phyloP scores from a whole-genome alignment of 2,329 filamentous ascomycete genomes.

The Passalora sequoiae region DNA sequence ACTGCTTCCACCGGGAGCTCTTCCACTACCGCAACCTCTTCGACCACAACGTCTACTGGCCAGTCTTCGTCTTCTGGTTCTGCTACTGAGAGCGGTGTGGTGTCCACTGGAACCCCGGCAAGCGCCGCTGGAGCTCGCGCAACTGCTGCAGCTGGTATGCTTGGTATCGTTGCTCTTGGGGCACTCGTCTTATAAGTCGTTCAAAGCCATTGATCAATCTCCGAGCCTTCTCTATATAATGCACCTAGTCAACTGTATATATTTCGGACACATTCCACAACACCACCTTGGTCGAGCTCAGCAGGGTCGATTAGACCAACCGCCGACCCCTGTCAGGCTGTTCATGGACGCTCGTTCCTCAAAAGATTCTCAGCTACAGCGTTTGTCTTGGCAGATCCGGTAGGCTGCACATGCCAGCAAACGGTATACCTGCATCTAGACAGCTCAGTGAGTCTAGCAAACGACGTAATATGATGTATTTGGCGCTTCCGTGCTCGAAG shows the following conservation, averaged over 20 bases:
- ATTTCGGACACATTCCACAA: neutral
- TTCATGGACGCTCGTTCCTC: too few species aligned
- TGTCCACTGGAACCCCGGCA: conserved; percentile 5
- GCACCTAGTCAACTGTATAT: neutral
- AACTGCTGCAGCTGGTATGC: conserved; percentile 23
- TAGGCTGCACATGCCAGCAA: too few species aligned
- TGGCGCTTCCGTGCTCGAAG: too few species aligned
- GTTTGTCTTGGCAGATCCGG: too few species aligned
- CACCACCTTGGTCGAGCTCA: neutral
- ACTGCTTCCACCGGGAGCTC: conserved; percentile 5
- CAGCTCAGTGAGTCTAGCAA: too few species aligned
- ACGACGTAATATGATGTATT: too few species aligned
- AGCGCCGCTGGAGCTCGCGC: conserved; percentile 21
- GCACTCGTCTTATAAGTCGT: conserved; percentile 23
- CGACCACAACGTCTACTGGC: conserved; percentile 3
- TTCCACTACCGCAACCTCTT: conserved; percentile 7
- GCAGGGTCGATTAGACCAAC: too few species aligned
- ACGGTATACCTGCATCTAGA: too few species aligned
- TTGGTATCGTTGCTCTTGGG: conserved; percentile 27
- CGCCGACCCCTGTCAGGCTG: too few species aligned
- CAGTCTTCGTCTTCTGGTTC: neutral
- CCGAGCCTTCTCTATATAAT: neutral
- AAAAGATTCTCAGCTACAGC: too few species aligned
- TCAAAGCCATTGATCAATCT: too few species aligned
- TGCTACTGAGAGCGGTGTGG: conserved; percentile 1